phyloP scores from a whole-genome alignment of 345 rosid genomes.

The Eucalyptus urophylla region DNA sequence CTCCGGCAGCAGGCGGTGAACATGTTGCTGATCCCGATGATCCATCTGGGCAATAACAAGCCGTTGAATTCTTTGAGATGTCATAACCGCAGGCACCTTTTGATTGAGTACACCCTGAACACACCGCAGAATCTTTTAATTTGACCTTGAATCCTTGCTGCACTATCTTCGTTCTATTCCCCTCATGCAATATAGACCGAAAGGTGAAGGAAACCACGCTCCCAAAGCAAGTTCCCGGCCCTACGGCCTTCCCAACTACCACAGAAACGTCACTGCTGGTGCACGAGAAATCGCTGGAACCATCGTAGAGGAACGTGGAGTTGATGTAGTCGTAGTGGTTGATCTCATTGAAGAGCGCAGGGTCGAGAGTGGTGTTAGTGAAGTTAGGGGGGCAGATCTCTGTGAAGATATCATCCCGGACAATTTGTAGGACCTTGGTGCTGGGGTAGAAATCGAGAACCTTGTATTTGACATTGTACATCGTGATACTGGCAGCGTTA shows the following conservation, averaged over 20 bases:
- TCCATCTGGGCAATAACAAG: not conserved
- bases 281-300: not conserved
- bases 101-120: not conserved
- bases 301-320: not conserved
- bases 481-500: conserved; percentile 1
- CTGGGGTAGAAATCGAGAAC: not conserved
- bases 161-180: not conserved
- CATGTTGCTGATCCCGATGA: not conserved
- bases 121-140: not conserved
- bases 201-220: not conserved
- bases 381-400: not conserved
- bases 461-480: conserved; percentile 1
- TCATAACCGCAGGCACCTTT: not conserved
- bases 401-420: not conserved
- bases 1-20: not conserved
- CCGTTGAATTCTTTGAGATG: not conserved
- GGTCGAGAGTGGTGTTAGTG: conserved; percentile 6
- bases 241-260: not conserved
- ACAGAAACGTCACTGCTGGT: not conserved
- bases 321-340: not conserved
- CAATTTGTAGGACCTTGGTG: not conserved
- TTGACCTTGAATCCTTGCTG: not conserved
- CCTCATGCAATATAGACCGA: not conserved
- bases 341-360: not conserved
- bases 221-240: not conserved